Percentiles rank a stretch among this genome's conserved stretches.
These are phyloP conservation scores for Colletotrichum falcatum DNA, from an alignment of 2,329 filamentous ascomycete species.

Conservation along the genomic window DNA sequence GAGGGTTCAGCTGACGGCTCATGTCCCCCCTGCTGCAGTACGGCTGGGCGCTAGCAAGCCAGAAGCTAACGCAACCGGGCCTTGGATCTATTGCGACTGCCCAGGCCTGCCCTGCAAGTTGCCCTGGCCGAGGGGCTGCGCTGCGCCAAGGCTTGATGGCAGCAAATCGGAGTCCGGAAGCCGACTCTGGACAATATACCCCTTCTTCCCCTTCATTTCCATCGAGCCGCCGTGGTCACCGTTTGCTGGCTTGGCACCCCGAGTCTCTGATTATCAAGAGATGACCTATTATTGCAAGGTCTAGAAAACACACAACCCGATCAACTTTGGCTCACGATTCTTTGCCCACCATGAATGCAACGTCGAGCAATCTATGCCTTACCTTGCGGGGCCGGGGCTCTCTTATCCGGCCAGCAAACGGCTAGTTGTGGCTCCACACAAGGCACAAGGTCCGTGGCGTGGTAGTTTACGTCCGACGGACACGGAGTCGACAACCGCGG, in stretches of 20 bases:
- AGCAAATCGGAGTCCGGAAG: neutral
- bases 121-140: neutral
- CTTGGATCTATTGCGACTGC: slow-evolving; percentile 20
- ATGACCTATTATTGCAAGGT: neutral
- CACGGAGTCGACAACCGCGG: slow-evolving; percentile 5
- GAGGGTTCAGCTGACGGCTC: neutral
- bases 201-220: neutral
- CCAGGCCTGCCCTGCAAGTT: slow-evolving; percentile 11
- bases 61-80: slow-evolving; percentile 1
- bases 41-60: slow-evolving; percentile 33
- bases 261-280: neutral
- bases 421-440: neutral
- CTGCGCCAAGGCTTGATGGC: neutral
- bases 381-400: slow-evolving; percentile 2
- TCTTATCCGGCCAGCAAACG: neutral
- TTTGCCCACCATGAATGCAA: neutral
- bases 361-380: neutral
- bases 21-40: slow-evolving; percentile 36
- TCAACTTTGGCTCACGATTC: neutral
- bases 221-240: neutral
- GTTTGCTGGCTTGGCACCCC: neutral
- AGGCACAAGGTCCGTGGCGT: neutral
- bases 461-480: slow-evolving; percentile 8
- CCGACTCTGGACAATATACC: neutral
- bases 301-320: neutral